Conservation (phyloP, 148 eudicot genomes). For the Spergularia bocconei region DNA sequence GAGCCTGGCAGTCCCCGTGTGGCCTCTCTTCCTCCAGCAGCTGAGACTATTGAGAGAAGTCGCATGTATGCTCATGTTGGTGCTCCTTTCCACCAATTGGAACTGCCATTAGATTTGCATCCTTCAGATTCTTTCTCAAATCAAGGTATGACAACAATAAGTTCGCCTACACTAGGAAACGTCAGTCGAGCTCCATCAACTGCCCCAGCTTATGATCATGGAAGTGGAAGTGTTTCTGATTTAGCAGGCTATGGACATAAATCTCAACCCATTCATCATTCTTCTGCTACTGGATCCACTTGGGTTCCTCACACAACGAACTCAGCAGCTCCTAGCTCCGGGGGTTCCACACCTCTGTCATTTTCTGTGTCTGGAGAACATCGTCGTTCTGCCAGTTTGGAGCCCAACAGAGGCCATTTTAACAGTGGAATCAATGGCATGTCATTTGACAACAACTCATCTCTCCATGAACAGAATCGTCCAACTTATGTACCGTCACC, state of each 20-base stretch:
- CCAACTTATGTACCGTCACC: not conserved
- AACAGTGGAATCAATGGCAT: not conserved
- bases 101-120: constrained; percentile 42
- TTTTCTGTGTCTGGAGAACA: constrained; percentile 38
- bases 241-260: constrained; percentile 34
- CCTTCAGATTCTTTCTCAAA: constrained; percentile 30
- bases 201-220: constrained; percentile 27
- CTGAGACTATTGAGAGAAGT: constrained; percentile 34
- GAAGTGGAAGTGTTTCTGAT: constrained; percentile 28
- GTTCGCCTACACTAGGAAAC: constrained; percentile 18
- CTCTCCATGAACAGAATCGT: constrained; percentile 23
- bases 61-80: constrained; percentile 33
- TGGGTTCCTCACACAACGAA: no score
- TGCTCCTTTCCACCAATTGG: constrained; percentile 26
- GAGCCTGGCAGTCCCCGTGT: constrained; percentile 48
- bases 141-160: constrained; percentile 36
- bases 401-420: no score
- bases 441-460: constrained; percentile 24
- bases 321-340: constrained; percentile 5
- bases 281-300: constrained; percentile 17
- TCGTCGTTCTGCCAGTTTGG: constrained; percentile 16
- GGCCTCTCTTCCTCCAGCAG: constrained; percentile 34
- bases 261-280: constrained; percentile 30
- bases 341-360: constrained; percentile 25
- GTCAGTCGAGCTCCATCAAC: constrained; percentile 19